These are phyloP conservation scores for Tetracladium maxilliforme DNA, from an alignment of 2,329 filamentous ascomycete genomes.

Conservation along the genomic window DNA sequence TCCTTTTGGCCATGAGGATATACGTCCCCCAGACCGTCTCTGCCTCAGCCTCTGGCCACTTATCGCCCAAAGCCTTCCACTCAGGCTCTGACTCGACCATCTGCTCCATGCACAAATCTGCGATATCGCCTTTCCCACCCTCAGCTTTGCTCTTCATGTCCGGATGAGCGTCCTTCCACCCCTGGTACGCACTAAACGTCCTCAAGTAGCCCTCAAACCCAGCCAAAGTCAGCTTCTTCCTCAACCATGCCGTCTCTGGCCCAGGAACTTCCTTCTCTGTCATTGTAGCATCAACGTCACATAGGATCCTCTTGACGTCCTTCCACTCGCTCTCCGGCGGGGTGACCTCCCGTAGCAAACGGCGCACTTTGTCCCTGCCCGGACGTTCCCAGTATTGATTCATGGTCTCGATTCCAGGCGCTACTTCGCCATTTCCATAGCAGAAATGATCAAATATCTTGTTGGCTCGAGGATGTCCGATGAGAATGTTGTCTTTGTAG, in stretches of 20 bases:
- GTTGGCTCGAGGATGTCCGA: slow-evolving; percentile 35
- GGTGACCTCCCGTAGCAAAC: slow-evolving; percentile 32
- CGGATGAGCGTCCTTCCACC: slow-evolving; percentile 41
- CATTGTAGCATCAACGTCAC: too few species aligned
- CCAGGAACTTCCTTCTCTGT: too few species aligned
- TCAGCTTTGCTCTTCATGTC: slow-evolving; percentile 29
- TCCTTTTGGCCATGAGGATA: slow-evolving; percentile 38
- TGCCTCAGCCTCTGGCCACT: slow-evolving; percentile 37
- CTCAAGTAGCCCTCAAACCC: slow-evolving; percentile 44
- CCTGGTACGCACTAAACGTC: slow-evolving; percentile 44
- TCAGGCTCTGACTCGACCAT: slow-evolving; percentile 36
- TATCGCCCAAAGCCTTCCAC: slow-evolving; percentile 29
- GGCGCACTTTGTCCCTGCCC: slow-evolving; percentile 36
- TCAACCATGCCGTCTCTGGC: slow-evolving; percentile 26
- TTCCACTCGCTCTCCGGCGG: slow-evolving; percentile 36
- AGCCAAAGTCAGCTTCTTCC: slow-evolving; percentile 35
- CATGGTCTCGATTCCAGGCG: slow-evolving; percentile 32
- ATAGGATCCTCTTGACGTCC: slow-evolving; percentile 31
- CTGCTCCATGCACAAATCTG: slow-evolving; percentile 46
- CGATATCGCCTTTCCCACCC: slow-evolving; percentile 43
- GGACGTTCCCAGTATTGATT: slow-evolving; percentile 47
- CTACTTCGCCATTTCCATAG: slow-evolving; percentile 33
- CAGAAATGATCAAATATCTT: slow-evolving; percentile 37
- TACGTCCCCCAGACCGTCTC: slow-evolving; percentile 47
- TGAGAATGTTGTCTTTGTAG: slow-evolving; percentile 48